Conservation (phyloP, 345 rosid species). For the Abelmoschus esculentus region DNA sequence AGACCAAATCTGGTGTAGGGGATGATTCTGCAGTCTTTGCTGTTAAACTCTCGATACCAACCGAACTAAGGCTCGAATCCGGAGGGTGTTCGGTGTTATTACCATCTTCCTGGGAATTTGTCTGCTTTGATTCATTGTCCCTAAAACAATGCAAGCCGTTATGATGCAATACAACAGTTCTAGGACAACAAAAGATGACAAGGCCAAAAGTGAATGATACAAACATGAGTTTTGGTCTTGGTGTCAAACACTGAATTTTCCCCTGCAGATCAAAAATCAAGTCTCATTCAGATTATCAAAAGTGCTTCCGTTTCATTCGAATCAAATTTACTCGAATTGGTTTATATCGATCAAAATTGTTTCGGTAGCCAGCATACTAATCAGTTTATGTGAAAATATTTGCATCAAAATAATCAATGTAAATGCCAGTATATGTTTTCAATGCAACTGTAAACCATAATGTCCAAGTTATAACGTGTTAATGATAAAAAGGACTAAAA, state of each 20-base stretch:
- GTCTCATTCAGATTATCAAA: not conserved
- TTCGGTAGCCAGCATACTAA: not conserved
- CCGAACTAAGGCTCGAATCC: conserved; percentile 27
- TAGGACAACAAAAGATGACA: not conserved
- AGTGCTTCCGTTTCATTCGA: not conserved
- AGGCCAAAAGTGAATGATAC: not conserved
- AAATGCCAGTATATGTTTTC: not conserved
- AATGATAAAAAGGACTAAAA: not conserved
- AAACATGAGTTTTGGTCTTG: conserved; percentile 35
- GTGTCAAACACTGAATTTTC: conserved; percentile 43
- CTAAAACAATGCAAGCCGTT: conserved; percentile 21
- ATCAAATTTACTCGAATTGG: too few relatives aligned
- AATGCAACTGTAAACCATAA: not conserved
- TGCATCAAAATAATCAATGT: not conserved
- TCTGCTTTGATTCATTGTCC: conserved; percentile 25
- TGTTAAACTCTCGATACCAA: conserved; percentile 15
- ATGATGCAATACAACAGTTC: not conserved
- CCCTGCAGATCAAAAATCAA: conserved; percentile 29
- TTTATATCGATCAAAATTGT: not conserved
- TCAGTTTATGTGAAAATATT: not conserved
- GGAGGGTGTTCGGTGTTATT: conserved; percentile 10
- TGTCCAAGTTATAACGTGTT: not conserved
- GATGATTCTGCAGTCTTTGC: conserved; percentile 12
- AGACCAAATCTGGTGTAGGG: conserved; percentile 22
- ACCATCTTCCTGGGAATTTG: conserved; percentile 14